A percentile compares a stretch with the other conserved stretches of the same genome.
phyloP scores from a whole-genome alignment of 805 yeast species.

The Saturnispora gosingensis region DNA sequence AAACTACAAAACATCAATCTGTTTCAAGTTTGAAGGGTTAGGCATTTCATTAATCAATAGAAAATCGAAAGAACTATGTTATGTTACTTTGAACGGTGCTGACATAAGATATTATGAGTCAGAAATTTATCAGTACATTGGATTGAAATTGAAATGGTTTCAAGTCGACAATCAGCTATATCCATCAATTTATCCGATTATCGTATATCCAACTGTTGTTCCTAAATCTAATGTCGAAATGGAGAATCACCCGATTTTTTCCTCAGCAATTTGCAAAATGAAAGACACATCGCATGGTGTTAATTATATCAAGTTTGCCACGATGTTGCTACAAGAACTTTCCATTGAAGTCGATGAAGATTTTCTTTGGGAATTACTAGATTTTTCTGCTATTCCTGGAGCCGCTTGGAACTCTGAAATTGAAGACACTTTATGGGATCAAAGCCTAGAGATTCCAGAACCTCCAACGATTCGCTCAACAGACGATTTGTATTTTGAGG shows the following conservation, averaged over 20 bases:
- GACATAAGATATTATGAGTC: constrained; percentile 78
- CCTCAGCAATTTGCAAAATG: constrained; percentile 73
- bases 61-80: constrained; percentile 64
- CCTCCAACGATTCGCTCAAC: constrained; percentile 44
- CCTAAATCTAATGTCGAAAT: constrained; percentile 79
- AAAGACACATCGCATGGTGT: constrained; percentile 91
- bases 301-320: constrained; percentile 81
- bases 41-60: constrained; percentile 79
- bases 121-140: constrained; percentile 69
- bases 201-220: constrained; percentile 81
- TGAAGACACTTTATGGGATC: constrained; percentile 47
- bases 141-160: constrained; percentile 83
- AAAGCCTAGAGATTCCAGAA: constrained; percentile 56
- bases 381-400: constrained; percentile 73
- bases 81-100: constrained; percentile 71
- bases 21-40: constrained; percentile 68
- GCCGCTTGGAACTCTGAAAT: constrained; percentile 55
- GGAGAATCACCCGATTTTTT: constrained; percentile 83
- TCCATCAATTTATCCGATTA: constrained; percentile 81
- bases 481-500: constrained; percentile 83
- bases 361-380: constrained; percentile 71
- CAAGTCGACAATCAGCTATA: constrained; percentile 89
- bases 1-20: constrained; percentile 41
- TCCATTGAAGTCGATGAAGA: constrained; percentile 92
- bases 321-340: constrained; percentile 80